Evolutionary conservation across 352 stramenopile species (phyloP).

Genomic region (Globisporangium carolinianum): DNA sequence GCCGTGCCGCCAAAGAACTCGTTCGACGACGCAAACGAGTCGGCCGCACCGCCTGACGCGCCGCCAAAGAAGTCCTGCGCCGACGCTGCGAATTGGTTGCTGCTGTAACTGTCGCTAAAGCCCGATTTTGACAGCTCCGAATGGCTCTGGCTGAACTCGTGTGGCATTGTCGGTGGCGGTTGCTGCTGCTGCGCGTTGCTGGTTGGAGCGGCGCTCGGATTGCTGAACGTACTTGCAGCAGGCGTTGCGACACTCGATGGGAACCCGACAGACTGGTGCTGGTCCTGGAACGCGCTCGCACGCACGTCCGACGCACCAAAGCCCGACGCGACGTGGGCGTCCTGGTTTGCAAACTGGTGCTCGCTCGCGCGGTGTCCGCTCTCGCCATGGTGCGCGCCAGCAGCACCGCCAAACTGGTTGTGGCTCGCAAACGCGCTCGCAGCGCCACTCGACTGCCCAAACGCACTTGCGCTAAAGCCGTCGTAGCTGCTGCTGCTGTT

Average conservation of each 20-base stretch:
- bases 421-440: slow-evolving; percentile 1
- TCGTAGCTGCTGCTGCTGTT: slow-evolving; percentile 5
- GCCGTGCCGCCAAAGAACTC: slow-evolving; percentile 15
- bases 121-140: slow-evolving; percentile 8
- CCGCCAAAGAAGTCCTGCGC: slow-evolving; percentile 11
- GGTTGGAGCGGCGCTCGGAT: not conserved
- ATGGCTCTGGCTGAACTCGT: slow-evolving; percentile 4
- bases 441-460: not conserved
- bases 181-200: slow-evolving; percentile 6
- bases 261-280: slow-evolving; percentile 6
- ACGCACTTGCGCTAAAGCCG: no score
- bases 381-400: not conserved
- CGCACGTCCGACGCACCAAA: not conserved
- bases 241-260: not conserved
- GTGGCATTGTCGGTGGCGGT: not conserved
- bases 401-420: slow-evolving; percentile 7
- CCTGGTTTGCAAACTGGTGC: not conserved
- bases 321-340: not conserved
- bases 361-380: not conserved
- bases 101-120: slow-evolving; percentile 7
- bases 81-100: slow-evolving; percentile 4
- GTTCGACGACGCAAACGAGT: slow-evolving; percentile 13
- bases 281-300: not conserved
- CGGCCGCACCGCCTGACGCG: not conserved
- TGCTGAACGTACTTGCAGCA: no score